Percentiles rank a stretch among this genome's conserved stretches.
phyloP scores from a whole-genome alignment of 176 grass and related monocot genomes.

The Alopecurus myosuroides region DNA sequence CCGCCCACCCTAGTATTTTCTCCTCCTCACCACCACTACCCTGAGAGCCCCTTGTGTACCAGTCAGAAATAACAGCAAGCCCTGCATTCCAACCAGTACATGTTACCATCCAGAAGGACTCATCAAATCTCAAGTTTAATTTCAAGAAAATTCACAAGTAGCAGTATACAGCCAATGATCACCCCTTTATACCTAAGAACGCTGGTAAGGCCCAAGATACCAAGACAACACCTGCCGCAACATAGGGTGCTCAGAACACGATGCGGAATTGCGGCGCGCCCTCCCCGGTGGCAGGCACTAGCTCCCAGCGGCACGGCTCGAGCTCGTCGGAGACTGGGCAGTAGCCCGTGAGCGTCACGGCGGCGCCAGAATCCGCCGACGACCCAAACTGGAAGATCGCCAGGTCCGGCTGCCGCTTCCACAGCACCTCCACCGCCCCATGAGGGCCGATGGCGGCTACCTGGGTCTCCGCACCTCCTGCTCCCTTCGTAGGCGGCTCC shows the following conservation, averaged over 20 bases:
- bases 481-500: neutral
- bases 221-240: no score
- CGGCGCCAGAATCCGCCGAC: slow-evolving; percentile 51
- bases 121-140: no score
- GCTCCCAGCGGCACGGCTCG: slow-evolving; percentile 91
- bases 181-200: no score
- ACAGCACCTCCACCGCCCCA: slow-evolving; percentile 75
- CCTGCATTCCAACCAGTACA: no score
- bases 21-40: no score
- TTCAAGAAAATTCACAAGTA: no score
- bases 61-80: no score
- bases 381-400: slow-evolving; percentile 96
- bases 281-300: slow-evolving; percentile 46
- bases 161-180: no score
- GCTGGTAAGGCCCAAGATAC: no score
- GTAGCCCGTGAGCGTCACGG: slow-evolving; percentile 66
- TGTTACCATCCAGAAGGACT: no score
- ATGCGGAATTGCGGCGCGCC: slow-evolving; percentile 93
- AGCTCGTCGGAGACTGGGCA: slow-evolving; percentile 86
- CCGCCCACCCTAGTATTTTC: no score
- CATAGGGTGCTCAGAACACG: slow-evolving; percentile 67
- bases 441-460: slow-evolving; percentile 38
- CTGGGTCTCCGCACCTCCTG: neutral
- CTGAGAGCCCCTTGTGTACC: no score
- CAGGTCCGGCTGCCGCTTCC: slow-evolving; percentile 53